These are phyloP conservation scores for Diversispora eburnea DNA, from an alignment of 192 early-diverging fungal species.

Conservation along the genomic window DNA sequence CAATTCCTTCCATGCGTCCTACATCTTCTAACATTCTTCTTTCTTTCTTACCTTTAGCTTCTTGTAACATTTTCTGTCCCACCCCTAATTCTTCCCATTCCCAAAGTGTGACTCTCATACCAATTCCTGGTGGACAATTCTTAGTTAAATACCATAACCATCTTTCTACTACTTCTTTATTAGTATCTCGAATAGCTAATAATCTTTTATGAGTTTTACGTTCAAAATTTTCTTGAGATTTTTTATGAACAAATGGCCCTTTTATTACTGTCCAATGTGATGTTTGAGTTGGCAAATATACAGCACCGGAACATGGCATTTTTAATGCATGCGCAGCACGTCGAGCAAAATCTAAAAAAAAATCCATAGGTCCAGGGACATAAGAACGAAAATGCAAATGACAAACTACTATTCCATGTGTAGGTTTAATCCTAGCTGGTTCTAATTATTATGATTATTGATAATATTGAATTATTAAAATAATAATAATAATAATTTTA, in stretches of 20 bases:
- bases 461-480: no score
- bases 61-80: constrained; percentile 38
- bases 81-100: constrained; percentile 62
- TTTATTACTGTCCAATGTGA: constrained; percentile 84
- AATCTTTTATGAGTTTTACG: constrained; percentile 80
- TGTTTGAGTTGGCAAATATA: constrained; percentile 69
- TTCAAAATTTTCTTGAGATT: constrained; percentile 96
- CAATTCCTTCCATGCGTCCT: neutral
- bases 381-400: constrained; percentile 75
- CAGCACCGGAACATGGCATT: constrained; percentile 67
- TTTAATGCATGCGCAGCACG: constrained; percentile 71
- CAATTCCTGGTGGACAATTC: constrained; percentile 82
- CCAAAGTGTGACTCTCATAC: constrained; percentile 71
- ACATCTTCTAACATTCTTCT: constrained; percentile 29
- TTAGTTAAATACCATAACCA: constrained; percentile 78
- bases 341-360: constrained; percentile 80
- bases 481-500: no score
- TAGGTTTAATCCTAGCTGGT: constrained; percentile 49
- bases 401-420: constrained; percentile 67
- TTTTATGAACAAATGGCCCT: constrained; percentile 95
- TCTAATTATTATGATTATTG: constrained; percentile 21
- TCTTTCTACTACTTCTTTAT: constrained; percentile 66
- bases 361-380: constrained; percentile 82
- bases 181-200: constrained; percentile 75
- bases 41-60: constrained; percentile 32